phyloP scores from a whole-genome alignment of 2,329 filamentous ascomycete genomes.

The Hyphodiscus sp. region DNA sequence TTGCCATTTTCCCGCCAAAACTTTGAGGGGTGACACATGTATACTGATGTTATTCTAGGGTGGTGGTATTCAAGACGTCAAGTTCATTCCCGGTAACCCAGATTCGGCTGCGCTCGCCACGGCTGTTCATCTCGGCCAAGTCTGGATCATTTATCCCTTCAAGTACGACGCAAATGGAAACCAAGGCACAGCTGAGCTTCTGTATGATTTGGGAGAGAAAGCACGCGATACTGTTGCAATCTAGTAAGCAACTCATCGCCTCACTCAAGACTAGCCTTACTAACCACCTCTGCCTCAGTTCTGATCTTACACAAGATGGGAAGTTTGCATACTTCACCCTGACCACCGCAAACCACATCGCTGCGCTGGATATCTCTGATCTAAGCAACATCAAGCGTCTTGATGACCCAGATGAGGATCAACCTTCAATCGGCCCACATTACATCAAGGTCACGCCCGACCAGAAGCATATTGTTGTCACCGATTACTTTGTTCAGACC shows the following conservation, averaged over 20 bases:
- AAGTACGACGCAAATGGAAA: slow-evolving; percentile 47
- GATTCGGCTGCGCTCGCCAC: slow-evolving; percentile 54
- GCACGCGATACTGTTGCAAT: slow-evolving; percentile 51
- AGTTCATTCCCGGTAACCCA: slow-evolving; percentile 55
- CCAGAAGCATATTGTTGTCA: slow-evolving; percentile 57
- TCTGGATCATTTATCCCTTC: slow-evolving; percentile 61
- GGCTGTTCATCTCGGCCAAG: slow-evolving; percentile 51
- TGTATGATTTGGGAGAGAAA: slow-evolving; percentile 51
- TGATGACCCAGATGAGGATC: slow-evolving; percentile 50
- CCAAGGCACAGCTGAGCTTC: slow-evolving; percentile 50
- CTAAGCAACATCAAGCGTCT: slow-evolving; percentile 54
- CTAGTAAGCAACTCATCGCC: slow-evolving; percentile 30
- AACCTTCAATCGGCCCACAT: slow-evolving; percentile 55
- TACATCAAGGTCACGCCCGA: slow-evolving; percentile 59
- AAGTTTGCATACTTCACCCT: slow-evolving; percentile 53
- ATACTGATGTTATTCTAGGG: slow-evolving; percentile 53
- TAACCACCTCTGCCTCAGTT: slow-evolving; percentile 21
- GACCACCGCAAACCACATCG: slow-evolving; percentile 55
- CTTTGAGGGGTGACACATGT: too few relatives aligned
- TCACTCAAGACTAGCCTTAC: neutral
- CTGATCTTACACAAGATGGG: slow-evolving; percentile 52
- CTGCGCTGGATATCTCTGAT: slow-evolving; percentile 54
- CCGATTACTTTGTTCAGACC: slow-evolving; percentile 60
- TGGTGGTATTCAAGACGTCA: slow-evolving; percentile 56
- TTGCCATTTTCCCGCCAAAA: too few relatives aligned